Base-by-base conservation (phyloP, 192 early-diverging fungal species). In the Spinellus fusiger region DNA sequence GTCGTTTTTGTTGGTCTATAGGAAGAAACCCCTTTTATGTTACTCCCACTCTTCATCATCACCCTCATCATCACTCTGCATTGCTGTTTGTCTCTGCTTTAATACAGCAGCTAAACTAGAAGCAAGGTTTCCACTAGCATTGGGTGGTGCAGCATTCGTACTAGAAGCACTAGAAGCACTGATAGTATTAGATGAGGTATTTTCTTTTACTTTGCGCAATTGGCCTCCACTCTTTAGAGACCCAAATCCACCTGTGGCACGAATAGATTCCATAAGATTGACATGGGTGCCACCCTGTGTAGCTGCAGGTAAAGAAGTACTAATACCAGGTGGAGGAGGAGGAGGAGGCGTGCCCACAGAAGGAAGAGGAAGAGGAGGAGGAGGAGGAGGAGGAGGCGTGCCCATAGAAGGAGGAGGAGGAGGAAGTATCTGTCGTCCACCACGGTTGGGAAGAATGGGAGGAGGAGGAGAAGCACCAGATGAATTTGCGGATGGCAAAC, bases 231-330 rank as follows among this genome's bases (percentile, higher is more conserved):
- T 69, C 44, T 76, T 76, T 38, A 80, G 51, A 0, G 58, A 58
- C 22, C 60, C 64, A 61, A 77, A 66, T 20, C 78, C 81, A 29
- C 81, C 78, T 1, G 74, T 58, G 9, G 69, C 73, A 28, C 76
- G 69, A 32, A 83, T 83, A 47, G 73, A 72, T 37, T 65, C 74
- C 72, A 83, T 51, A 4, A 83, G 53, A 49, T 76, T 75, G 29
- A 48, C 26, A 16, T 74, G 54, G 25, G 56, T 61, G 55, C 46
- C 52, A 13, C 32, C 18, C 12, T 3, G 33, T 32, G 34, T 34
- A 44, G 6, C n/a, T 9, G 57, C 7, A 27, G 49, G 31, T 35
- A 49, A 49, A 5, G 32, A 13, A 16, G 29, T 13, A 53, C 9
- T 29, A 53, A 29, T 53, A 16, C 12, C 16, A 10, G 51, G 44